Percentiles rank a stretch among this genome's conserved stretches.
phyloP scores from a whole-genome alignment of 2,329 filamentous ascomycete genomes.

The Neurospora crassa region DNA sequence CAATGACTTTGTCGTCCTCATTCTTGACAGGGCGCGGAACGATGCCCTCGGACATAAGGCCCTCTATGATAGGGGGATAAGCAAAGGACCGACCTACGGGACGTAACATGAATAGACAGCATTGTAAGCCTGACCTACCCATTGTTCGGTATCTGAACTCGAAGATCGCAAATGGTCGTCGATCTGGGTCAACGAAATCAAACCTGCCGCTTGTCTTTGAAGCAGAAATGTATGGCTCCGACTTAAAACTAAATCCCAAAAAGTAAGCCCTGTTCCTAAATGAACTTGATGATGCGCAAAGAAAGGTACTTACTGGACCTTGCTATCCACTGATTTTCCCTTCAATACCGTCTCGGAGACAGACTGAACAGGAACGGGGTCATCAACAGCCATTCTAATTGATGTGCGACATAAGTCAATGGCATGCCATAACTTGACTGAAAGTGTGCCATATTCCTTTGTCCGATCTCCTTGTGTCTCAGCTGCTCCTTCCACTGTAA shows the following conservation, averaged over 20 bases:
- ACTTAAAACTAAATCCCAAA: too few relatives aligned
- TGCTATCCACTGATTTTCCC: not conserved
- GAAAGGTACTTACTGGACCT: not conserved
- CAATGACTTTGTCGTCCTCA: not conserved
- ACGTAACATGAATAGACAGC: not conserved
- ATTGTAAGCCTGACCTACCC: not conserved
- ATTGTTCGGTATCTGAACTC: slow-evolving; percentile 2
- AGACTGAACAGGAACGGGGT: not conserved
- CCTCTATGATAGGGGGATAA: not conserved
- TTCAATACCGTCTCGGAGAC: not conserved
- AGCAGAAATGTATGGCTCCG: too few relatives aligned
- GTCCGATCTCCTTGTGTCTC: not conserved
- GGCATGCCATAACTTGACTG: not conserved
- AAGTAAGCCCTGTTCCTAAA: too few relatives aligned
- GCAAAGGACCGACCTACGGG: not conserved
- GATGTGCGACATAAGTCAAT: not conserved
- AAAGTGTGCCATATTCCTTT: not conserved
- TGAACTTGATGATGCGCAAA: too few relatives aligned
- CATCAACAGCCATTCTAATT: accelerated
- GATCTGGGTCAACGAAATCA: not conserved
- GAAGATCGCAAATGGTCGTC: not conserved
- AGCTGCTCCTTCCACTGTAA: not conserved
- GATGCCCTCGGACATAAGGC: slow-evolving; percentile 1
- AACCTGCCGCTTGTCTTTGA: too few relatives aligned
- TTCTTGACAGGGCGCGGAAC: not conserved